phyloP scores from a whole-genome alignment of 169 alveolate species.

The Eimeria acervulina region DNA sequence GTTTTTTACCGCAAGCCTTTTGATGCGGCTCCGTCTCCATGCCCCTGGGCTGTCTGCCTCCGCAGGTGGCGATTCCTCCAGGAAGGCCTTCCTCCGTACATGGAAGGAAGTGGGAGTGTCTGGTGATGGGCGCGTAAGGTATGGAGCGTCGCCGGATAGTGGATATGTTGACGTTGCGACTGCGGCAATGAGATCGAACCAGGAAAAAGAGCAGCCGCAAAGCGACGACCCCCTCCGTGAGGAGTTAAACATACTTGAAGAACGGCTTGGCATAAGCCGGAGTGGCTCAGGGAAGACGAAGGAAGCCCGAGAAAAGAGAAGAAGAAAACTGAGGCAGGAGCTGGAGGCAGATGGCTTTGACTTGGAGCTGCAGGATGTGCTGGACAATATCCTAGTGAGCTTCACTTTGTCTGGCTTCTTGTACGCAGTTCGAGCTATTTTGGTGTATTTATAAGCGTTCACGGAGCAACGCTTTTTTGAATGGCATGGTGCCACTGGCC shows the following conservation, averaged over 20 bases:
- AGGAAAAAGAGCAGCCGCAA: neutral
- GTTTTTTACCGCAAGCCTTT: too few species aligned
- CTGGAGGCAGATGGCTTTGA: conserved; percentile 80
- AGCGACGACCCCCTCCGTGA: conserved; percentile 13
- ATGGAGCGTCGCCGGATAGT: neutral
- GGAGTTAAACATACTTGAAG: conserved; percentile 51
- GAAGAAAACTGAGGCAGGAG: conserved; percentile 72
- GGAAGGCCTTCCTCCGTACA: neutral
- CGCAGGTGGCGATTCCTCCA: neutral
- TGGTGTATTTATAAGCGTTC: neutral
- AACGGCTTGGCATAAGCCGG: conserved; percentile 44
- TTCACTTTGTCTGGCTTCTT: neutral
- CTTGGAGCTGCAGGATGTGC: conserved; percentile 70
- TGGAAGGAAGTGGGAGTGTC: neutral
- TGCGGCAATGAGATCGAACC: conserved; percentile 15
- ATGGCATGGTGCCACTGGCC: neutral
- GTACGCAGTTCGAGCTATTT: neutral
- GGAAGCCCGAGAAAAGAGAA: conserved; percentile 26
- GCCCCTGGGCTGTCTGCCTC: neutral
- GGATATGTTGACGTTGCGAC: conserved; percentile 14
- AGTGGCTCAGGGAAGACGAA: neutral
- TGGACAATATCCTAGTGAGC: conserved; percentile 66
- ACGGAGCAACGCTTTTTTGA: neutral
- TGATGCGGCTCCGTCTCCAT: neutral
- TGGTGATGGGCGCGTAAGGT: neutral